Base-by-base conservation (phyloP, 2,329 filamentous ascomycete species). In the Aspergillus nomiae region DNA sequence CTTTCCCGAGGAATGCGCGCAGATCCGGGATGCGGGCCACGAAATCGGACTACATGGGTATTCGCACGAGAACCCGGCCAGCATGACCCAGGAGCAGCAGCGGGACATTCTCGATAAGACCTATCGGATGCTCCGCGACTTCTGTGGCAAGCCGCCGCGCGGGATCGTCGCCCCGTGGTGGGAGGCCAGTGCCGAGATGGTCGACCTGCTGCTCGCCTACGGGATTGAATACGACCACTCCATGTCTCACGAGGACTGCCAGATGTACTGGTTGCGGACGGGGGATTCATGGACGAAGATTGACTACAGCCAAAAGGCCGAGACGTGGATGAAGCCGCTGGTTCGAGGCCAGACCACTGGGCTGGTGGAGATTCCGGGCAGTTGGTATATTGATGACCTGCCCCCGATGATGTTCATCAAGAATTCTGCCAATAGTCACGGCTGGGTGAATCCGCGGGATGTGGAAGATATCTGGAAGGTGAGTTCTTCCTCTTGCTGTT, bases 121-220 rank as follows among this genome's bases (percentile, higher is more conserved):
- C 2, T 92, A 88, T 77, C 84, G 84, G 28, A 82, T 92, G 78
- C 82, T 94, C 32, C 91, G 87, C 0, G 87, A 91, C 0, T 94
- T 94, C 75, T 86, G 85, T 61, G 88, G 90, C 12, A 92, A 92
- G 76, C 89, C 90, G 0, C 91, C 91, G 0, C 81, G 89, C 0
- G 90, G 91, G 1, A 89, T 85, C 45, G 90, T 92, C 0, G 90
- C 90, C 0, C 91, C 91, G 0, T 93, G 86, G 84, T 93, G 90
- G 90, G 90, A 92, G 72, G 88, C 86, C 0, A 88, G 85, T 63
- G 84, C 86, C 66, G 90, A 92, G 71, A 89, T 88, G 4, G 86
- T 86, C 0, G 78, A 82, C 43, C 63, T 81, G 24, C 68, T 81
- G 58, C 73, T 82, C n/a, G 71, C 68, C 8, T 81, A 81, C 56